phyloP scores from a whole-genome alignment of 352 stramenopile species.

The Globisporangium ultimum region DNA sequence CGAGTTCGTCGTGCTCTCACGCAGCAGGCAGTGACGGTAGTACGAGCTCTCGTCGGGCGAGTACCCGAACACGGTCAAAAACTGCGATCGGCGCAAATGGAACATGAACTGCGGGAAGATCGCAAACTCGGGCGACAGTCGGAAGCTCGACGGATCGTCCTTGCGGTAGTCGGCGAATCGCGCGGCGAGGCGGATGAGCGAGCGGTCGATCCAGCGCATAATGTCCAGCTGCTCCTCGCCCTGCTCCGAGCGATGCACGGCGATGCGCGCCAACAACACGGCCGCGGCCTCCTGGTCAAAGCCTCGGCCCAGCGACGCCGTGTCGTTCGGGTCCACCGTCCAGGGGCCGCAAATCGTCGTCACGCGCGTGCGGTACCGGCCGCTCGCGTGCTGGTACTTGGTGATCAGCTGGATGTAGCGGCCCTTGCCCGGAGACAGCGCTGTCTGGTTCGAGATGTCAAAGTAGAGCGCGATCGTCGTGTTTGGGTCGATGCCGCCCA shows the following conservation, averaged over 20 bases:
- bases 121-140: conserved; percentile 95
- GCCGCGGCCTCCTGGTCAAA: conserved; percentile 99
- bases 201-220: conserved; percentile 93
- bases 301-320: conserved; percentile 88
- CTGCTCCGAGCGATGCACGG: conserved; percentile 81
- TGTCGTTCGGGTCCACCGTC: conserved; percentile 91
- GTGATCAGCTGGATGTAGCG: conserved; percentile 98
- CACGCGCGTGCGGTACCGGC: conserved; percentile 93
- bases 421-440: conserved; percentile 81
- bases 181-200: conserved; percentile 97
- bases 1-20: conserved; percentile 97
- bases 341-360: conserved; percentile 97
- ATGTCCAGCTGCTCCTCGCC: conserved; percentile 87
- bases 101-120: conserved; percentile 99
- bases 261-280: conserved; percentile 93
- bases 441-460: conserved; percentile 92
- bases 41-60: conserved; percentile 98
- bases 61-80: conserved; percentile 99
- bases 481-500: conserved; percentile 96
- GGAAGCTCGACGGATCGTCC: conserved; percentile 97
- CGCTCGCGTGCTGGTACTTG: conserved; percentile 97
- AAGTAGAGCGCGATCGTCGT: conserved; percentile 99
- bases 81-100: conserved; percentile 98
- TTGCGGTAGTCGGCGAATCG: conserved; percentile 99
- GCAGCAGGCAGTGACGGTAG: conserved; percentile 93